Base-by-base conservation (phyloP, 495 filamentous ascomycete species). In the Lophiostoma macrostomum region DNA sequence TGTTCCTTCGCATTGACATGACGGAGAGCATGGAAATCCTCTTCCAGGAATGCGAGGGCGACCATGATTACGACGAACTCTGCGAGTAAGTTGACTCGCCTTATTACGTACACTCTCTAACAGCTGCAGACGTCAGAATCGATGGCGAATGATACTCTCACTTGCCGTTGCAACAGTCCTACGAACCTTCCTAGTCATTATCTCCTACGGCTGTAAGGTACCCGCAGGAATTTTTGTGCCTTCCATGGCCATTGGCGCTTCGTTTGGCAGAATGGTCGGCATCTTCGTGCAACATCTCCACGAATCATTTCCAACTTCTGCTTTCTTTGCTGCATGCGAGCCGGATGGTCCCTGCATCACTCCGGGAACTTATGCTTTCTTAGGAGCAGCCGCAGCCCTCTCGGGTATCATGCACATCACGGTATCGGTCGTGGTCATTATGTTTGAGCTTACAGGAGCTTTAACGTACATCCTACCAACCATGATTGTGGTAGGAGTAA, bases 11-110 rank as follows among this genome's bases (percentile, higher is more conserved):
- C 57, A 96, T 98, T 63, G 95, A 98, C 70, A 97, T 98, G 93
- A 96, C 93, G 0, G 90, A 96, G 71, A 95, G 88, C 73, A 97
- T 98, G 93, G 90, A 96, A 68, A 95, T 95, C 54, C 73, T 98
- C 1, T 98, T 98, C 68, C 77, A 84, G 11, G 94, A 98, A 71
- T 98, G 93, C 63, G 91, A 96, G 68, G 91, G 90, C 19, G 84
- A 79, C 13, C 87, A 95, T 69, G 88, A 96, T 61, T 96, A 96
- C 61, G 78, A 91, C 41, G 90, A 87, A 0, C 79, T 98, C 39
- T 98, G 93, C 83, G 86, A 96, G 76, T 81, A 70, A 68, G 75
- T 69, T 6, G 13, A 6, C 12, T 13, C 31, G 12, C 12, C 1
- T 12, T 14, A 0, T 19, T 14, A 25, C 18, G 10, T 6, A 29